Base-by-base conservation (phyloP, 495 filamentous ascomycete genomes). In the Venustampulla echinocandica region DNA sequence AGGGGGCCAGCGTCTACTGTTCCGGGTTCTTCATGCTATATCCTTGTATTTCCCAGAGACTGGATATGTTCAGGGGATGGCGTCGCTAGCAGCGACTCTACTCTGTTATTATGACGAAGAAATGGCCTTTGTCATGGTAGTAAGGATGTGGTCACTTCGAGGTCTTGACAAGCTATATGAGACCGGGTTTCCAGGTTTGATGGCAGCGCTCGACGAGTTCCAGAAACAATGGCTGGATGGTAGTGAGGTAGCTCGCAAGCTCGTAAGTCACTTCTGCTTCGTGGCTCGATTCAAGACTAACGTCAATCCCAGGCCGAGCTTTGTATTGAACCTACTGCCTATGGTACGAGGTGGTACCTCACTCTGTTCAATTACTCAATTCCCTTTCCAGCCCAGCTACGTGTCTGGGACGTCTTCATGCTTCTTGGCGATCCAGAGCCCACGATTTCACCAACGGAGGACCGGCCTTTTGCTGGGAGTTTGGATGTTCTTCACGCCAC, bases 321-420 rank as follows among this genome's bases (percentile, higher is more conserved):
- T 14, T 70, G 73, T 37, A 92, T 99, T 52, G 76, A 83, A 33
- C 78, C 89, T 14, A 99, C 89, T 4, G 81, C 89, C 17, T 99
- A 96, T 61, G 93, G 89, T 23, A 96, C 90, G 0, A 72, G 89
- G 21, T 99, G 92, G 92, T 99, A 99, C 60, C 74, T 99, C 22
- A 99, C 92, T 2, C 75, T 99, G 4, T 99, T 99, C 73, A 96
- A 96, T 65, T 84, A 96, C 53, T 93, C 87, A 14, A 87, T 99
- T 48, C 92, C 92, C 2, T 99, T 97, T 57, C 76, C 87, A 0
- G 93, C 93, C 9, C 92, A 99, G 60, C 83, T 99, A n/a, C 82
- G 92, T 38, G 86, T 99, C 4, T 99, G 92, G 92, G 92, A 99
- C 57, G 87, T 94, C 0, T 97, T 99, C 66, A 89, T 99, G 85